Evolutionary conservation across 495 filamentous ascomycete genomes (phyloP).

Genomic region (Haplographium delicatum): DNA sequence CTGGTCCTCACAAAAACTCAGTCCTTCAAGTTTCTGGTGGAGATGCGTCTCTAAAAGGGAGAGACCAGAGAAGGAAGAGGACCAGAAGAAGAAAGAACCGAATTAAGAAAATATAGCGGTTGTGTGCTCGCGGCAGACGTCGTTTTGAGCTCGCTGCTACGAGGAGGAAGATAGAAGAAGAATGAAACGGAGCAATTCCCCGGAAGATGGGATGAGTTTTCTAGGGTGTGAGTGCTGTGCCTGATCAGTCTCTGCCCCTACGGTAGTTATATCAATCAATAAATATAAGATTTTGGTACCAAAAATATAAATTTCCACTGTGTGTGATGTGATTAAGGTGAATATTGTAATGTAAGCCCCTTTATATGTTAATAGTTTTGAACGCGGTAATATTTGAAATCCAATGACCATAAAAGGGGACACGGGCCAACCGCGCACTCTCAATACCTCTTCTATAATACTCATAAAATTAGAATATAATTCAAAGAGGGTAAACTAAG

Average conservation of each 20-base stretch:
- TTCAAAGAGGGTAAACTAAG: too few species aligned
- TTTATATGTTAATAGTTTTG: too few species aligned
- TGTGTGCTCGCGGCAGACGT: conserved; percentile 16
- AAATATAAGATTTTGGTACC: conserved; percentile 5
- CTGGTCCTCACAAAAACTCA: conserved; percentile 24
- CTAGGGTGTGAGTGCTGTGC: background rate
- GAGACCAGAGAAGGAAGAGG: conserved; percentile 17
- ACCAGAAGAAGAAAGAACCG: conserved; percentile 1
- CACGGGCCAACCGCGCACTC: too few species aligned
- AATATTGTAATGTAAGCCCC: background rate
- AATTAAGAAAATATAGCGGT: conserved; percentile 5
- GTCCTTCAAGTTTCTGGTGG: conserved; percentile 17
- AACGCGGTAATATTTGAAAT: too few species aligned
- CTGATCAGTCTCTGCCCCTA: background rate
- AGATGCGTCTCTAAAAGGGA: conserved; percentile 7
- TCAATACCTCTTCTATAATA: too few species aligned
- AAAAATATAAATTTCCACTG: background rate
- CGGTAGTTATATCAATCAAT: conserved; percentile 5
- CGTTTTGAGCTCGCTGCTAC: conserved; percentile 22
- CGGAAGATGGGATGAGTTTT: background rate
- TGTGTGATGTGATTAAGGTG: background rate
- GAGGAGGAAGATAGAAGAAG: conserved; percentile 3
- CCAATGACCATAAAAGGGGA: too few species aligned
- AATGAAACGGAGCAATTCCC: background rate
- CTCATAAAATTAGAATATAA: too few species aligned